Evolutionary conservation across 2,329 filamentous ascomycete genomes (phyloP).

Genomic region (Arthrobotrys entomopaga): DNA sequence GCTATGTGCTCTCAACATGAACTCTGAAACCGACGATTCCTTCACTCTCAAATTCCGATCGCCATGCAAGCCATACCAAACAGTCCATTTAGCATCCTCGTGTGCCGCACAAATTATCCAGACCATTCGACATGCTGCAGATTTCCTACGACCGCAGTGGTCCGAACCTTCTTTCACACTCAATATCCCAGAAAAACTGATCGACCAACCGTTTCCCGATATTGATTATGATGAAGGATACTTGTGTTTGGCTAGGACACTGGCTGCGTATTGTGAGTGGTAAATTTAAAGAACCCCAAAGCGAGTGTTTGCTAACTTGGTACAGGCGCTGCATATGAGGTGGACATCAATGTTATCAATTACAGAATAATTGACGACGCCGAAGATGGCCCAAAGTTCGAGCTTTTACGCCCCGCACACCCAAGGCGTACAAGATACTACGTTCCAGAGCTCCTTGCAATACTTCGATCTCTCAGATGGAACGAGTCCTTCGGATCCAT

Average conservation of each 20-base stretch:
- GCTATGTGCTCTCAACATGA: constrained; percentile 69
- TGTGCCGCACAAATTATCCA: constrained; percentile 73
- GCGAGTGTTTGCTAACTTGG: constrained; percentile 11
- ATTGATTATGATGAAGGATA: constrained; percentile 68
- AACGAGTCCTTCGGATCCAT: constrained; percentile 76
- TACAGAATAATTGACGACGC: constrained; percentile 71
- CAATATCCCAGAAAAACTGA: constrained; percentile 69
- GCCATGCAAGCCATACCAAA: constrained; percentile 59
- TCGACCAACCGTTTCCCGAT: constrained; percentile 65
- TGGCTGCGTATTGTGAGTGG: constrained; percentile 72
- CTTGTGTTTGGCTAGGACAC: constrained; percentile 72
- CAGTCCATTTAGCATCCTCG: constrained; percentile 72
- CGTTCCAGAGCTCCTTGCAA: constrained; percentile 72
- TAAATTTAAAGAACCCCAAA: neutral
- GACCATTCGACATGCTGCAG: constrained; percentile 70
- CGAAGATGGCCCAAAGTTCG: constrained; percentile 75
- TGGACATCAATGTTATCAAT: constrained; percentile 74
- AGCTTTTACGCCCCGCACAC: constrained; percentile 69
- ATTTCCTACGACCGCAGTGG: constrained; percentile 74
- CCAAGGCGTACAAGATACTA: constrained; percentile 68
- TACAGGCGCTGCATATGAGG: constrained; percentile 69
- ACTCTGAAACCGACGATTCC: constrained; percentile 71
- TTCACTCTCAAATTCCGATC: constrained; percentile 73
- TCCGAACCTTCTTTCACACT: constrained; percentile 72
- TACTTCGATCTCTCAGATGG: constrained; percentile 76